Percentiles rank a stretch among this genome's conserved stretches.
Conservation (phyloP, 345 rosid genomes). For the Jatropha curcas region DNA sequence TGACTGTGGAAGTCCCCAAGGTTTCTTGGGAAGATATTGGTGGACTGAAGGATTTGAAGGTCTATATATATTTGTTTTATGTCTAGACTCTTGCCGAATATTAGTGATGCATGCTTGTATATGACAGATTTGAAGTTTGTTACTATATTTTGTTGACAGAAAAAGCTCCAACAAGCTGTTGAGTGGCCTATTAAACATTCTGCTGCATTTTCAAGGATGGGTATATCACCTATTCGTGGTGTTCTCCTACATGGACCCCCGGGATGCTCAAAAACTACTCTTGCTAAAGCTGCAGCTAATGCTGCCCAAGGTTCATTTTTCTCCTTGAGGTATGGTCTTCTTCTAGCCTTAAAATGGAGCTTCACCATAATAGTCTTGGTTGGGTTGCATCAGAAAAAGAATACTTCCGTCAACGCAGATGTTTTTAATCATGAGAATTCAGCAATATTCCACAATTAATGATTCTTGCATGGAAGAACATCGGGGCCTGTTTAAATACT, state of each 20-base stretch:
- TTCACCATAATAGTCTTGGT: not conserved
- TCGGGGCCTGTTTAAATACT: not conserved
- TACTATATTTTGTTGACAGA: constrained; percentile 42
- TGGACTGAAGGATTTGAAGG: constrained; percentile 73
- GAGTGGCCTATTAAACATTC: constrained; percentile 96
- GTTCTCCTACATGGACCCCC: constrained; percentile 96
- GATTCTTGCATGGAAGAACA: not conserved
- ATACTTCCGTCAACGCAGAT: not conserved
- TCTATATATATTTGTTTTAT: constrained; percentile 10
- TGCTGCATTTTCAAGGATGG: constrained; percentile 64
- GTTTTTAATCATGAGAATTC: not conserved
- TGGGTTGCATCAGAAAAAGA: not conserved
- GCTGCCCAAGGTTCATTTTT: constrained; percentile 93
- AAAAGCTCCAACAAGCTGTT: constrained; percentile 82
- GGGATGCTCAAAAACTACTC: constrained; percentile 98
- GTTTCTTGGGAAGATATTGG: constrained; percentile 94
- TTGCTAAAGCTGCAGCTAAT: constrained; percentile 93
- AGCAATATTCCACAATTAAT: not conserved
- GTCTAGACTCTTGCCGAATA: not conserved
- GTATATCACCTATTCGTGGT: constrained; percentile 83
- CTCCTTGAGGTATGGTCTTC: constrained; percentile 62
- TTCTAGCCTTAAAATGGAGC: not conserved
- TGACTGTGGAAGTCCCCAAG: constrained; percentile 83
- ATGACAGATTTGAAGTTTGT: not conserved
- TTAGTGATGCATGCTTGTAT: not conserved